A percentile compares a stretch with the other conserved stretches of the same genome.
These are phyloP conservation scores for Fusarium aywerte DNA, from an alignment of 2,329 filamentous ascomycete species.

Conservation along the genomic window DNA sequence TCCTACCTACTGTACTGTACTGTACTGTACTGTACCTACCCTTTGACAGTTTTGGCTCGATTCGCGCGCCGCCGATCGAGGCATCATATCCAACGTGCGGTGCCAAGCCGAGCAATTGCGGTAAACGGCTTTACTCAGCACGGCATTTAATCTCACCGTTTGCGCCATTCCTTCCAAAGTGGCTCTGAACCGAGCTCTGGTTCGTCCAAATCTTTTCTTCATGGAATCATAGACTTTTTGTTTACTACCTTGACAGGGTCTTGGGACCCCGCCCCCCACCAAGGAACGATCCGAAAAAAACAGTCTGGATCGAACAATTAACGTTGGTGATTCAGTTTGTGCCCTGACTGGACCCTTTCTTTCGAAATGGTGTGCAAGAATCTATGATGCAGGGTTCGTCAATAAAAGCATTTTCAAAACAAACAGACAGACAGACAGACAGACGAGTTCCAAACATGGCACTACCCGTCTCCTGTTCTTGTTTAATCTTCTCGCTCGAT, in stretches of 20 bases:
- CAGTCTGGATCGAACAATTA: slow-evolving; percentile 13
- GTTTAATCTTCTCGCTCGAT: not conserved
- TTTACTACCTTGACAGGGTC: slow-evolving; percentile 24
- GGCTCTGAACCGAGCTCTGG: slow-evolving; percentile 34
- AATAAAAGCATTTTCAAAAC: not conserved
- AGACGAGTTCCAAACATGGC: not conserved
- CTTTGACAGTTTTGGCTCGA: slow-evolving; percentile 1
- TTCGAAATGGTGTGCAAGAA: slow-evolving; percentile 1
- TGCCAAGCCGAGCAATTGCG: slow-evolving; percentile 10
- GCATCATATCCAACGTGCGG: slow-evolving; percentile 12
- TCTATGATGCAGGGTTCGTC: slow-evolving; percentile 1
- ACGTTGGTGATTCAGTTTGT: not conserved
- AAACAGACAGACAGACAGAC: not conserved
- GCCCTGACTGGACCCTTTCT: slow-evolving; percentile 13
- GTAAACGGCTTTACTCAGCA: slow-evolving; percentile 33
- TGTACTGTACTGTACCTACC: not conserved
- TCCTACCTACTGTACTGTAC: too few relatives aligned
- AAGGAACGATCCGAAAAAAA: slow-evolving; percentile 22
- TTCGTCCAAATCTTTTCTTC: slow-evolving; percentile 32
- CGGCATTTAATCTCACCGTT: slow-evolving; percentile 40
- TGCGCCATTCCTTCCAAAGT: slow-evolving; percentile 38
- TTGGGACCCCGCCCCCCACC: slow-evolving; percentile 32
- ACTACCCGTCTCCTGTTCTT: not conserved
- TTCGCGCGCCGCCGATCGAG: slow-evolving; percentile 25
- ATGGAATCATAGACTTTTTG: slow-evolving; percentile 39